These are phyloP conservation scores for Diaporthe helianthi DNA, from an alignment of 2,329 filamentous ascomycete species.

Conservation along the genomic window DNA sequence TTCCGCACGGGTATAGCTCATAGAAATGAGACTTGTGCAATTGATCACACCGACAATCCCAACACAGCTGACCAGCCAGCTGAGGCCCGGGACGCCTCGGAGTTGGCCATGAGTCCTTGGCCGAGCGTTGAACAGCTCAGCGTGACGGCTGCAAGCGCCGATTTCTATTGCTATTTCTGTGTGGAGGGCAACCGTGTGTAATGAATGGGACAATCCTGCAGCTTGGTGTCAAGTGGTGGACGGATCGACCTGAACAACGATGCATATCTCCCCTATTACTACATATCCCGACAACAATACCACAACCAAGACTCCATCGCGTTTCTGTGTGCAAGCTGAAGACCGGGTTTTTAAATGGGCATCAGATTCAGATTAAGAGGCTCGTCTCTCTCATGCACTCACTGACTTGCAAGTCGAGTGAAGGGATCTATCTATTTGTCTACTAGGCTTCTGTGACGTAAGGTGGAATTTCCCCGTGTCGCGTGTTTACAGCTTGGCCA, in stretches of 20 bases:
- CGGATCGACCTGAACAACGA: not conserved
- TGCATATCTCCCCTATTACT: conserved; percentile 4
- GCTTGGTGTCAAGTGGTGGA: not conserved
- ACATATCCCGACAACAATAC: conserved; percentile 1
- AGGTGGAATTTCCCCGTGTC: not conserved
- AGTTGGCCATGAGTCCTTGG: not conserved
- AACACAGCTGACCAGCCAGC: conserved; percentile 11
- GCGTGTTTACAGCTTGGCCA: conserved; percentile 57
- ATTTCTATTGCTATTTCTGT: conserved; percentile 10
- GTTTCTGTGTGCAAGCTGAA: not conserved
- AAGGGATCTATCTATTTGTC: conserved; percentile 31
- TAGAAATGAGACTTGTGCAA: conserved; percentile 42
- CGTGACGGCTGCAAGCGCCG: not conserved
- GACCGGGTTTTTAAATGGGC: not conserved
- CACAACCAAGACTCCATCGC: conserved; percentile 3
- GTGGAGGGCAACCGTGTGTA: not conserved
- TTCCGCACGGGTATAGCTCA: conserved; percentile 44
- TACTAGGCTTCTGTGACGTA: not conserved
- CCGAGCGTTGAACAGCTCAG: not conserved
- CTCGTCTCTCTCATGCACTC: conserved; percentile 8
- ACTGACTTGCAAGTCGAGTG: conserved; percentile 6
- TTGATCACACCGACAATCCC: conserved; percentile 35
- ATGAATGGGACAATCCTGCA: not conserved
- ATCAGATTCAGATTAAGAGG: conserved; percentile 17
- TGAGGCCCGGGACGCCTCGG: not conserved